Percentiles rank a stretch among this genome's conserved stretches.
Evolutionary conservation across 140 eudicot species (phyloP).

Genomic region (Erigeron philadelphicus): DNA sequence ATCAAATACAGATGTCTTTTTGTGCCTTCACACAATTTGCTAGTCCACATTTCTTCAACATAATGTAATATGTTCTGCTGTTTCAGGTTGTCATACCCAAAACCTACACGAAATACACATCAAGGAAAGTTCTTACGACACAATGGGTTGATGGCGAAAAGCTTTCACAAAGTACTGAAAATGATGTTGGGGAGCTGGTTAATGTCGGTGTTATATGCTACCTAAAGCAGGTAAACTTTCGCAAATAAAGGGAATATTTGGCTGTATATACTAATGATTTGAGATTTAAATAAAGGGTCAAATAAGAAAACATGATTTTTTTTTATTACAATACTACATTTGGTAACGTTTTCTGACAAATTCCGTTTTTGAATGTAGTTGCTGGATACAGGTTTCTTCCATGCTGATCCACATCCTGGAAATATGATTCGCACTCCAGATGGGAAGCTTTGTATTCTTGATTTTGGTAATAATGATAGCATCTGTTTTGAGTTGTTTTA

Average conservation of each 20-base stretch:
- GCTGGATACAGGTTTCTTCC: constrained; percentile 98
- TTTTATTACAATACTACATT: background rate
- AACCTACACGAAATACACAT: constrained; percentile 76
- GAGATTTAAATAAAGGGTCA: background rate
- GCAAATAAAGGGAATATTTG: background rate
- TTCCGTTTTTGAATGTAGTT: constrained; percentile 47
- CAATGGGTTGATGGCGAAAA: constrained; percentile 98
- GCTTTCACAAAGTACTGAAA: constrained; percentile 95
- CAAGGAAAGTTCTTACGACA: constrained; percentile 96
- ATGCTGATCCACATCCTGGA: constrained; percentile 99
- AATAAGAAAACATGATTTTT: background rate
- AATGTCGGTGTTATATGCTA: constrained; percentile 99
- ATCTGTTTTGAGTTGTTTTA: constrained; percentile 16
- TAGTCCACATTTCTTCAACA: constrained; percentile 9
- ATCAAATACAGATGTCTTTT: background rate
- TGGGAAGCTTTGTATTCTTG: constrained; percentile 95
- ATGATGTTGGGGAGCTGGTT: constrained; percentile 96
- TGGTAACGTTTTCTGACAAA: constrained; percentile 23
- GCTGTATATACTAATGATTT: background rate
- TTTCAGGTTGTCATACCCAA: constrained; percentile 90
- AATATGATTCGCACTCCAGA: constrained; percentile 98
- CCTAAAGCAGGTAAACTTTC: constrained; percentile 77
- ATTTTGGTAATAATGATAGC: constrained; percentile 63
- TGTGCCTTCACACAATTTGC: background rate
- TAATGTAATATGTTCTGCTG: constrained; percentile 14